Conservation (phyloP, 805 yeast genomes). For the Metschnikowia santaceciliae region DNA sequence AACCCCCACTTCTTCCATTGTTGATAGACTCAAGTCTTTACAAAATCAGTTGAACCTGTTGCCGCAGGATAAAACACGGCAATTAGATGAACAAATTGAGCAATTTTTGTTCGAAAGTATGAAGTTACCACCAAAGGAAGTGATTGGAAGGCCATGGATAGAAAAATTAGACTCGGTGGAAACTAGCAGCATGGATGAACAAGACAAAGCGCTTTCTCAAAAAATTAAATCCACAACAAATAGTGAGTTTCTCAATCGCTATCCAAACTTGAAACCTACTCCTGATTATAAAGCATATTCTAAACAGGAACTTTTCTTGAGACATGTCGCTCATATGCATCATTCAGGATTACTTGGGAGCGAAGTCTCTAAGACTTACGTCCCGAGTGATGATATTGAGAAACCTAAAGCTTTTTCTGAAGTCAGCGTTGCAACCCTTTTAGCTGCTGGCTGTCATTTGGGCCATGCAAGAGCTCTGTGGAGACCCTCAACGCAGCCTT, state of each 20-base stretch:
- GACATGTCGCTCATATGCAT: slow-evolving; percentile 62
- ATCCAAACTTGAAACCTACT: slow-evolving; percentile 64
- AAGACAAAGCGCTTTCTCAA: slow-evolving; percentile 10
- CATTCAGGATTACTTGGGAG: slow-evolving; percentile 63
- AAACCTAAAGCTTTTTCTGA: slow-evolving; percentile 56
- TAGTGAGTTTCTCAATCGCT: slow-evolving; percentile 30
- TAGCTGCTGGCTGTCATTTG: slow-evolving; percentile 92
- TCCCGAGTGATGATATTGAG: slow-evolving; percentile 62
- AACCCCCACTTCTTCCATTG: slow-evolving; percentile 30
- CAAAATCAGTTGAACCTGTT: slow-evolving; percentile 27
- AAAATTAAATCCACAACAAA: slow-evolving; percentile 30
- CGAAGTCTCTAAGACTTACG: slow-evolving; percentile 54
- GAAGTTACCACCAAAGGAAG: slow-evolving; percentile 29
- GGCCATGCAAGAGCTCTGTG: slow-evolving; percentile 83
- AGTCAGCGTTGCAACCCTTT: slow-evolving; percentile 61
- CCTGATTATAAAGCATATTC: slow-evolving; percentile 64
- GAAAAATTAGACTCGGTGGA: not conserved
- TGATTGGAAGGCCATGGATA: slow-evolving; percentile 35
- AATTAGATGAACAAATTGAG: slow-evolving; percentile 39
- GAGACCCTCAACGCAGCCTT: slow-evolving; percentile 82
- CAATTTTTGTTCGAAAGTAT: slow-evolving; percentile 33
- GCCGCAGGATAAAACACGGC: slow-evolving; percentile 31
- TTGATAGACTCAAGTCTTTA: slow-evolving; percentile 27
- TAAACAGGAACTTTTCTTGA: slow-evolving; percentile 68
- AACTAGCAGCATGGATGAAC: slow-evolving; percentile 3